Base-by-base conservation (phyloP, 2,329 filamentous ascomycete genomes). In the Parastagonospora nodorum region DNA sequence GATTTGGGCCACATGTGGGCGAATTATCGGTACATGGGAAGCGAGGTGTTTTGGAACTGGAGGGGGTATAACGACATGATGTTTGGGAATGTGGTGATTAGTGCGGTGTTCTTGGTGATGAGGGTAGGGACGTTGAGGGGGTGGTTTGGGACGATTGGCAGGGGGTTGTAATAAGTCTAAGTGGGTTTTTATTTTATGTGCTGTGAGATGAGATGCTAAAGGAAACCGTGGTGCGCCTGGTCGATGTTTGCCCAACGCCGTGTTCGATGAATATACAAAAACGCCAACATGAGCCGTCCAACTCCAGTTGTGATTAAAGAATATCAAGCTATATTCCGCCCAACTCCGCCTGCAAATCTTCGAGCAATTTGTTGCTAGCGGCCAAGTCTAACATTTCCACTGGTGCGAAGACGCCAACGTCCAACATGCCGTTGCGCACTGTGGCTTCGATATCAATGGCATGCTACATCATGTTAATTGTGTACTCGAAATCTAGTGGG, bases 391-490 rank as follows among this genome's bases (percentile, higher is more conserved):
- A 30, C 73, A 81, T 75, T 6, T 70, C 70, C 33, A 67, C 68
- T 4, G 77, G 75, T 15, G 73, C 78, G 66, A 84, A 85, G 7
- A 84, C 60, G 11, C 82, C 82, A 36, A 84, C 71, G 57, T 81
- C 78, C 50, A 86, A 63, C 5, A 59, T 66, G n/a, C 78, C 77
- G 31, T 77, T 66, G 7, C 74, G 66, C 14, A 84, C 66, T 8
- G 80, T 80, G 8, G 78, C 77, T 69, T 85, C 83, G 10, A 85
- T 63, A 62, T 86, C 83, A 27, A 85, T 59, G 8, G 81, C 75
- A 56, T 80, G 75, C 80, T 84, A 58, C 39, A 46, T 19, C 5
- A 2, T 8, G 15, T 68, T 56, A 68, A 59, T 41, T 6, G 16
- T 19, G 12, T 35, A 29, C 19, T 14, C 10, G 30, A 5, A 5